Evolutionary conservation across 1,284 basidiomycete species (phyloP).

Genomic region (Leccinum angustisporum): DNA sequence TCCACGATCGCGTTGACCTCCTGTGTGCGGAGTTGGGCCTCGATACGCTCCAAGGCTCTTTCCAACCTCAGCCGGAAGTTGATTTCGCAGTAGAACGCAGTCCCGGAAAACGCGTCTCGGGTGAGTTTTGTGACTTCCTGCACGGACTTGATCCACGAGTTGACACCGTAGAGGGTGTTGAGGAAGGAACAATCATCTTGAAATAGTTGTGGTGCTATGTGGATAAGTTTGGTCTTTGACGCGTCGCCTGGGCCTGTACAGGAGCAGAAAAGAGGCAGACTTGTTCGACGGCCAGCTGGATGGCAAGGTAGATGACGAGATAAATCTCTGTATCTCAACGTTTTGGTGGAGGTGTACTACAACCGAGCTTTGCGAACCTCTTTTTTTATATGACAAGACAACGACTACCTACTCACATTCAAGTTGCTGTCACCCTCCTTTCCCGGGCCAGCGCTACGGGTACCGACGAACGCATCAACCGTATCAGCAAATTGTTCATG

Average conservation of each 20-base stretch:
- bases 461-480: constrained; percentile 95
- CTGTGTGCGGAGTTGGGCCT: constrained; percentile 87
- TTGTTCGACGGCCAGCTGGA: constrained; percentile 32
- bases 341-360: neutral
- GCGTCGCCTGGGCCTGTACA: constrained; percentile 50
- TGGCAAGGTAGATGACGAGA: neutral
- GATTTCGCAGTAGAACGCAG: constrained; percentile 91
- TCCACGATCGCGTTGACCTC: constrained; percentile 96
- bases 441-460: constrained; percentile 69
- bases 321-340: neutral
- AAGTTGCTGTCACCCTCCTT: constrained; percentile 71
- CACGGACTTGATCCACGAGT: constrained; percentile 86
- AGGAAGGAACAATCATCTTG: constrained; percentile 85
- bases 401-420: constrained; percentile 66
- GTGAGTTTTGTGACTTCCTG: no score
- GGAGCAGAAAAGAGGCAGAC: constrained; percentile 31
- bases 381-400: neutral
- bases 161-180: constrained; percentile 92
- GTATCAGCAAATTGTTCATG: no score
- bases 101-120: constrained; percentile 76
- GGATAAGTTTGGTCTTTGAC: constrained; percentile 74
- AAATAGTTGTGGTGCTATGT: constrained; percentile 73
- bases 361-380: neutral
- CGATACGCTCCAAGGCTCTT: constrained; percentile 90
- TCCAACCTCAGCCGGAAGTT: constrained; percentile 53